Conservation (phyloP, 352 stramenopile genomes). For the Globisporangium apiculatum region DNA sequence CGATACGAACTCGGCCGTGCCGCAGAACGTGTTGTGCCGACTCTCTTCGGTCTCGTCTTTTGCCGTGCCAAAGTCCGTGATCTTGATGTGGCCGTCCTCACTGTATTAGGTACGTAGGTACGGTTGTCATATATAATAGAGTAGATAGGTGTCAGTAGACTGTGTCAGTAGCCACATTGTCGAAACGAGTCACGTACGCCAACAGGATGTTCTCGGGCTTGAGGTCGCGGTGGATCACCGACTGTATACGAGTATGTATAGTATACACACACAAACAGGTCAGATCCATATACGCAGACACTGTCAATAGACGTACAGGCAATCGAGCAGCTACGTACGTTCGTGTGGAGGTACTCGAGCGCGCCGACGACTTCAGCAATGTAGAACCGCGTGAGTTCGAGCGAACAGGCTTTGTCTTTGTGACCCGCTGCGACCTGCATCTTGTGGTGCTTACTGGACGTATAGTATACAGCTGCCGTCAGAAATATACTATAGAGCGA, state of each 20-base stretch:
- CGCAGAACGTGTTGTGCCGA: slow-evolving; percentile 84
- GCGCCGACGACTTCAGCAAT: slow-evolving; percentile 92
- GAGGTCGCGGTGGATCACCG: slow-evolving; percentile 95
- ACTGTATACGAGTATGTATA: slow-evolving; percentile 16
- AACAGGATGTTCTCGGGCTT: slow-evolving; percentile 90
- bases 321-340: slow-evolving; percentile 18
- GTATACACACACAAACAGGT: no score
- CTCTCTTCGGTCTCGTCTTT: slow-evolving; percentile 80
- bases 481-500: no score
- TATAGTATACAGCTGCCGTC: no score
- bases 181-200: slow-evolving; percentile 16
- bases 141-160: no score
- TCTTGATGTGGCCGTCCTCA: slow-evolving; percentile 83
- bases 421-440: slow-evolving; percentile 41
- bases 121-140: neutral
- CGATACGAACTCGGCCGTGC: slow-evolving; percentile 90
- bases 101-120: slow-evolving; percentile 5
- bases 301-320: no score
- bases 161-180: no score
- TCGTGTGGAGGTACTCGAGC: slow-evolving; percentile 92
- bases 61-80: slow-evolving; percentile 88
- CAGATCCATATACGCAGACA: no score
- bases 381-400: slow-evolving; percentile 89
- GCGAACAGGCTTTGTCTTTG: slow-evolving; percentile 60
- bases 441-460: slow-evolving; percentile 69